Conservation (phyloP, 805 yeast species). For the Metschnikowia continentalis region DNA sequence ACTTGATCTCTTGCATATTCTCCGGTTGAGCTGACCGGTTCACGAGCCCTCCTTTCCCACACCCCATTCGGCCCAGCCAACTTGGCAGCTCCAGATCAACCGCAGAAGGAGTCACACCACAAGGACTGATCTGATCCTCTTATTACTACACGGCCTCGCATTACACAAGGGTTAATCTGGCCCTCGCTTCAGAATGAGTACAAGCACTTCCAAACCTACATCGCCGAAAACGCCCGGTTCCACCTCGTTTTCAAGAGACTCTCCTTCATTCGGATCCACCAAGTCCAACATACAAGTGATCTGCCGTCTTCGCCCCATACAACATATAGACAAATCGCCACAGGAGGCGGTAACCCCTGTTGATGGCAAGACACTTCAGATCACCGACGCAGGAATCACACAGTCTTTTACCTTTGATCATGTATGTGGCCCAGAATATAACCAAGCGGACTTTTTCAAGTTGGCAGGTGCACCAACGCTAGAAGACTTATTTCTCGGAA, state of each 20-base stretch:
- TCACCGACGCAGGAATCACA: conserved; percentile 26
- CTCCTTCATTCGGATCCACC: background rate
- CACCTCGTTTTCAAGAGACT: background rate
- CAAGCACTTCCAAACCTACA: background rate
- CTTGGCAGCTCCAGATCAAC: background rate
- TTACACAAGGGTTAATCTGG: background rate
- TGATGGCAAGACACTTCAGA: conserved; percentile 24
- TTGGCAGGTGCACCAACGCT: conserved; percentile 59
- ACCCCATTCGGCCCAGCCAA: background rate
- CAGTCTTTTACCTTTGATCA: conserved; percentile 56
- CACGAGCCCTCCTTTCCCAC: background rate
- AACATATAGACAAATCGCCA: conserved; percentile 25
- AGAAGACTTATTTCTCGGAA: conserved; percentile 68
- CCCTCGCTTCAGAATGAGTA: background rate
- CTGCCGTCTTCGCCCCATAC: conserved; percentile 66
- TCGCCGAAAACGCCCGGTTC: conserved; percentile 6
- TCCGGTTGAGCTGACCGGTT: background rate
- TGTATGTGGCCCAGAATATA: conserved; percentile 48
- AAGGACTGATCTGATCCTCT: background rate
- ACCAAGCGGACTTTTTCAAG: conserved; percentile 58
- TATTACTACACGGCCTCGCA: background rate
- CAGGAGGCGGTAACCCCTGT: conserved; percentile 18
- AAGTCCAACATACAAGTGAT: conserved; percentile 55
- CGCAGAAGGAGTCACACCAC: background rate
- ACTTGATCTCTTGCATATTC: background rate